phyloP scores from a whole-genome alignment of 169 alveolate genomes.

The Prorocentrum cordatum region DNA sequence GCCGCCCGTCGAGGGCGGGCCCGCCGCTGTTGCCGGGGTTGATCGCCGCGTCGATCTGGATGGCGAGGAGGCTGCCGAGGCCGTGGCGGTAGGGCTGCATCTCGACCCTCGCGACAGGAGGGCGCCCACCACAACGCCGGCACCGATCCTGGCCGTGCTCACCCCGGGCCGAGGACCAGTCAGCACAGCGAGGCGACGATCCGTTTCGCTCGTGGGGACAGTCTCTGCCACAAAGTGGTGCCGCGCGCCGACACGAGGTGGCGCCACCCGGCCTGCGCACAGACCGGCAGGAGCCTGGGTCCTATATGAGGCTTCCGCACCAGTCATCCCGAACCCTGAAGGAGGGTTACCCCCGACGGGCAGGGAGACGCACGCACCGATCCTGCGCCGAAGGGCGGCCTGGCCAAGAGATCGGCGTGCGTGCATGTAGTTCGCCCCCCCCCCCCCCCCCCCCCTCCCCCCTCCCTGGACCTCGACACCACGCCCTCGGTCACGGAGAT shows the following conservation, averaged over 20 bases:
- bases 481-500: slow-evolving; percentile 33
- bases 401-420: too few relatives aligned
- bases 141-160: background rate
- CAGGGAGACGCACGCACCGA: too few relatives aligned
- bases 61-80: slow-evolving; percentile 72
- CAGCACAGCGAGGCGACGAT: too few relatives aligned
- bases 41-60: slow-evolving; percentile 76
- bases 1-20: slow-evolving; percentile 72
- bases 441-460: too few relatives aligned
- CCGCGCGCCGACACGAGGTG: background rate
- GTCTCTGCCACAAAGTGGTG: background rate
- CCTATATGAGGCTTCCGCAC: too few relatives aligned
- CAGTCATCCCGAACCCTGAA: too few relatives aligned
- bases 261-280: slow-evolving; percentile 22
- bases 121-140: background rate
- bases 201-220: background rate
- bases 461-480: too few relatives aligned
- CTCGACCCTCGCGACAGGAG: slow-evolving; percentile 69
- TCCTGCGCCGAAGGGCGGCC: too few relatives aligned
- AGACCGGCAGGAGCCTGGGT: too few relatives aligned
- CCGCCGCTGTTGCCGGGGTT: slow-evolving; percentile 76
- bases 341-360: too few relatives aligned
- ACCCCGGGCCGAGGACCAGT: background rate
- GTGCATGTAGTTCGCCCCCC: too few relatives aligned
- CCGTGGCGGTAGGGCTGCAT: slow-evolving; percentile 72